Conservation (phyloP, 1,284 basidiomycete species). For the Bjerkandera adusta region DNA sequence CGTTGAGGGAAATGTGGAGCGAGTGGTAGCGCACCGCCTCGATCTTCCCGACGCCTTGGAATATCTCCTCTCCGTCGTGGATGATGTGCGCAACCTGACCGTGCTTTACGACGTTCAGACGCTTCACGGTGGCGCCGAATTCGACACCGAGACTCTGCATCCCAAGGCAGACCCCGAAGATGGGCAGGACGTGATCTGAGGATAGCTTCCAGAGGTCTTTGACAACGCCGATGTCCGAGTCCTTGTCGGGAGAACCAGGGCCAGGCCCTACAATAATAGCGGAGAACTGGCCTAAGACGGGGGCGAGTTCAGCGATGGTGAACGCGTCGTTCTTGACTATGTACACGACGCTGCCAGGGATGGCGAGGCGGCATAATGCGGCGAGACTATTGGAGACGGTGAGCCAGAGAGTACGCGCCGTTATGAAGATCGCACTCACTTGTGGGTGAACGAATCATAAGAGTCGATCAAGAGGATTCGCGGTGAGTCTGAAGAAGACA, state of each 20-base stretch:
- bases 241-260: constrained; percentile 72
- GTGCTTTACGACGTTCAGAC: constrained; percentile 68
- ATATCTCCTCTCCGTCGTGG: constrained; percentile 59
- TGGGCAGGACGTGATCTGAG: constrained; percentile 55
- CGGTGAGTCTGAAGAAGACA: constrained; percentile 17
- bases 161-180: constrained; percentile 91
- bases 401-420: constrained; percentile 3
- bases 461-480: constrained; percentile 73
- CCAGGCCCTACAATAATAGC: constrained; percentile 78
- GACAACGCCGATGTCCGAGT: constrained; percentile 64
- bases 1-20: constrained; percentile 52
- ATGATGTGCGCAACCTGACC: constrained; percentile 74
- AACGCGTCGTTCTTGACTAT: constrained; percentile 73
- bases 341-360: constrained; percentile 56
- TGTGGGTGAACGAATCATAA: constrained; percentile 85
- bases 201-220: constrained; percentile 63
- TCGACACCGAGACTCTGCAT: constrained; percentile 87
- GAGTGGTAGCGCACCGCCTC: constrained; percentile 88
- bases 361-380: constrained; percentile 56
- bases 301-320: constrained; percentile 44
- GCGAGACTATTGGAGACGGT: constrained; percentile 48
- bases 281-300: constrained; percentile 57
- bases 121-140: constrained; percentile 62
- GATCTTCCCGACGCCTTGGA: constrained; percentile 57
- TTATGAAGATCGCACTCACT: constrained; percentile 48